Evolutionary conservation across 202 grass and related monocot species (phyloP), one percentile per base, ranked within the genome.

Genomic region (Brachypodium distachyon): DNA sequence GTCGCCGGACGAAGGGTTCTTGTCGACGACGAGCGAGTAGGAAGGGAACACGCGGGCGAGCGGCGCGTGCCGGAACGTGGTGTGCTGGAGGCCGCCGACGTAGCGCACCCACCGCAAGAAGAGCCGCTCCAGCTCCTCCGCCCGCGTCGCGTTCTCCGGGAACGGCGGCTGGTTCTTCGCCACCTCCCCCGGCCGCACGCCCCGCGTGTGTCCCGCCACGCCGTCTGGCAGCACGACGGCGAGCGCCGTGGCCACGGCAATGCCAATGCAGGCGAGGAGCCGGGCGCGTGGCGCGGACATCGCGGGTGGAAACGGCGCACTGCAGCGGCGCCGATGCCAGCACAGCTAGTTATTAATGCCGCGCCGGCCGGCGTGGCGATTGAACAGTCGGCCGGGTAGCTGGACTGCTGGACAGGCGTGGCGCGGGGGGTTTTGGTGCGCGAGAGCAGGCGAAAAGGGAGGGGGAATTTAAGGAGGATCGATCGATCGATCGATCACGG

Each of bases 31-130:
- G 25, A 97, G 82, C n/a, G 83, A 55, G 58, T 83, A 87, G 13
- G 86, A 93, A 9, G 90, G 81, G 81, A 73, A 85, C 6, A 61
- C 77, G 60, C 90, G 87, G 66, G 79, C 84, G 2, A 91, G 61
- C 48, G 69, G 71, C 48, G 83, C 81, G 66, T 74, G 81, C 38
- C 66, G 61, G 51, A 87, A 93, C 31, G 80, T 82, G 77, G 85
- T 89, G 76, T 97, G 93, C 44, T 78, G 48, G 13, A 93, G 90
- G 6, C 66, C 66, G 60, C 88, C 85, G 10, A 91, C 85, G 83
- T 80, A 91, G 16, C 79, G 48, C 70, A 93, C 87, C 90, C 93
- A 97, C 53, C 60, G 55, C 93, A 85, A 80, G 88, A 89, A 93
- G 77, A 79, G 82, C 57, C 53, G 78, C 83, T 97, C 93, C 54